Conservation (phyloP, 129 eudicot genomes). For the Tanacetum coccineum region DNA sequence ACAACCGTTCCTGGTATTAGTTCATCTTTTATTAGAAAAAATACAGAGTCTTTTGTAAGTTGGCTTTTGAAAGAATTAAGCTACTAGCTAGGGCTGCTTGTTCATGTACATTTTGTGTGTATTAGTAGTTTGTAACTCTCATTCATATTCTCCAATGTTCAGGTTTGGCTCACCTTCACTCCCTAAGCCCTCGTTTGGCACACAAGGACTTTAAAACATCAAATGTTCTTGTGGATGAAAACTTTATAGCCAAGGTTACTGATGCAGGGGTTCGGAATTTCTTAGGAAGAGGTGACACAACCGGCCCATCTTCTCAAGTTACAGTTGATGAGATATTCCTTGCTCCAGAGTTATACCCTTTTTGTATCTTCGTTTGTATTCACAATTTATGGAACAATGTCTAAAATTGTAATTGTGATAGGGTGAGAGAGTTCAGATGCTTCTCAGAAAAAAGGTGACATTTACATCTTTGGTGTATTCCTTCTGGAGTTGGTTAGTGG, state of each 20-base stretch:
- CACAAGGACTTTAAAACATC: constrained; percentile 96
- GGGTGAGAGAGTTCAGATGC: constrained; percentile 78
- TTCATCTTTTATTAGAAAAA: constrained; percentile 43
- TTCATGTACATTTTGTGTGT: not conserved
- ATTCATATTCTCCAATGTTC: constrained; percentile 24
- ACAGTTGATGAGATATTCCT: constrained; percentile 77
- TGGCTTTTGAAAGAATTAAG: constrained; percentile 13
- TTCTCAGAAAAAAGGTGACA: constrained; percentile 86
- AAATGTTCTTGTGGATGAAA: constrained; percentile 90
- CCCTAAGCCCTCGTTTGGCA: constrained; percentile 83
- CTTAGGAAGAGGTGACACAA: constrained; percentile 62
- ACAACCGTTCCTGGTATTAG: constrained; percentile 78
- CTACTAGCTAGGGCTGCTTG: not conserved
- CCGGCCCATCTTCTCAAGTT: constrained; percentile 71
- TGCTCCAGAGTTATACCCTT: constrained; percentile 73
- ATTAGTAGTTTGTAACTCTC: constrained; percentile 13
- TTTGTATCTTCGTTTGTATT: constrained; percentile 6
- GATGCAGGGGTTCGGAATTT: constrained; percentile 94
- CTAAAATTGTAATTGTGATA: constrained; percentile 24
- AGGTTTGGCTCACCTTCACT: constrained; percentile 89
- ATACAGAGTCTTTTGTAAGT: constrained; percentile 27
- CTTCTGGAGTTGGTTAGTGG: constrained; percentile 87
- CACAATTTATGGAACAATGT: not conserved
- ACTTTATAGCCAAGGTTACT: constrained; percentile 89
- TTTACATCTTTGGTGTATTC: constrained; percentile 86